Base-by-base conservation (phyloP, 306 rosid genomes). In the Astragalus glycyphyllos region DNA sequence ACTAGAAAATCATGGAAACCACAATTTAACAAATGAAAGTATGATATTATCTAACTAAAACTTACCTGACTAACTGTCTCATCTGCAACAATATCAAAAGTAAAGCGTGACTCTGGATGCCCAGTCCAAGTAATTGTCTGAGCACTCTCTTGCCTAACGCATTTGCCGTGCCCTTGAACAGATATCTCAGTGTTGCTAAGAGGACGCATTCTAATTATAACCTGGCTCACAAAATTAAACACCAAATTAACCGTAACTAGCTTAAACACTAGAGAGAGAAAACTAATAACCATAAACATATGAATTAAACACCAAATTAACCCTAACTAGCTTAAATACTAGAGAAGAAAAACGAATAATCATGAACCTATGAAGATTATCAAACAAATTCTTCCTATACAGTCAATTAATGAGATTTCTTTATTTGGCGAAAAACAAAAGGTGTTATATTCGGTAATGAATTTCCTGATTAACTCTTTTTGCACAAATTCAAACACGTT, bases 61-160 rank as follows among this genome's bases (percentile, higher is more conserved):
- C 11, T 46, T 79, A 87, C 99, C 97, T 94, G 97, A 89, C 88
- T 87, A 77, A 89, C 92, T 54, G 80, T 81, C 90, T 94, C 99
- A 53, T 94, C 99, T 44, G 99, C 97, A 83, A 94, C 99, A 59
- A 89, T 61, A 72, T 94, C 99, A 79, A 94, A 94, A 0, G 99
- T 94, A 71, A 84, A 94, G 3, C 97, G 95, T 7, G 97, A 86
- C 82, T 94, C 97, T 2, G 97, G 97, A 77, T 78, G 99, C 57
- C 97, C 99, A 0, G 88, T 87, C 99, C 99, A 94, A 65, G 92
- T 79, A 71, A 91, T 76, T 8, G 96, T 66, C 74, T 94, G 95
- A 62, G 56, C 77, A 82, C 89, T 91, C 80, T 94, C 97, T 68
- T 91, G 99, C 81, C 75, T 89, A 66, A 89, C 64, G 13, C 99